phyloP scores from a whole-genome alignment of 2,329 filamentous ascomycete genomes.

The Elsinoe fawcettii region DNA sequence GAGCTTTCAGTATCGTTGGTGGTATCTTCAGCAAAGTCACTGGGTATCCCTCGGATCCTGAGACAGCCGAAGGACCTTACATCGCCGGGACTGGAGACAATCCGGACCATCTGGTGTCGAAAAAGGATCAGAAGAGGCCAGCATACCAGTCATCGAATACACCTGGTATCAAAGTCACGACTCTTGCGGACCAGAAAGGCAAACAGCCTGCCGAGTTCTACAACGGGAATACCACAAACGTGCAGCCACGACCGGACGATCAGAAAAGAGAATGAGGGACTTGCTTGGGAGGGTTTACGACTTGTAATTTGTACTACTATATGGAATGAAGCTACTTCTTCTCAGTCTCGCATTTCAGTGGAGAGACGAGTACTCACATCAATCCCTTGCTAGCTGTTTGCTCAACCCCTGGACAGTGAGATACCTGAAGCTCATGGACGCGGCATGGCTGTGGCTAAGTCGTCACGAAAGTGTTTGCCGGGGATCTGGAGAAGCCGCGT shows the following conservation, averaged over 20 bases:
- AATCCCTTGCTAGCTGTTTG: neutral
- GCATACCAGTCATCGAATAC: conserved; percentile 19
- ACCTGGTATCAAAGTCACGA: conserved; percentile 35
- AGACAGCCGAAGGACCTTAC: conserved; percentile 19
- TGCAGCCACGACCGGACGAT: conserved; percentile 23
- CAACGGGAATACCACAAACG: conserved; percentile 78
- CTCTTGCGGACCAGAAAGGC: conserved; percentile 38
- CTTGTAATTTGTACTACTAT: neutral
- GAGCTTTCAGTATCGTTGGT: conserved; percentile 29
- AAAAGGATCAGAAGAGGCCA: conserved; percentile 20
- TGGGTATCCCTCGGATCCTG: conserved; percentile 17
- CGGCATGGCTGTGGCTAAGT: too few relatives aligned
- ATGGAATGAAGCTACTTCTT: conserved; percentile 22
- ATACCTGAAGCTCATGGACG: too few relatives aligned
- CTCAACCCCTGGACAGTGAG: neutral
- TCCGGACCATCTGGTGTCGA: conserved; percentile 19
- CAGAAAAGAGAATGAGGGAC: conserved; percentile 13
- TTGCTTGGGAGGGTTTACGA: neutral
- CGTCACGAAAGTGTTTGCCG: too few relatives aligned
- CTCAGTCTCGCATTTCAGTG: conserved; percentile 13
- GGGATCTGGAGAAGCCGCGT: too few relatives aligned
- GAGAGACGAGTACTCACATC: neutral
- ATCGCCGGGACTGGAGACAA: conserved; percentile 24
- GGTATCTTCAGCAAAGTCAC: conserved; percentile 26
- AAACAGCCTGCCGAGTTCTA: conserved; percentile 62